Conservation (phyloP, 768 basidiomycete species). For the Gymnopilus dilepis region DNA sequence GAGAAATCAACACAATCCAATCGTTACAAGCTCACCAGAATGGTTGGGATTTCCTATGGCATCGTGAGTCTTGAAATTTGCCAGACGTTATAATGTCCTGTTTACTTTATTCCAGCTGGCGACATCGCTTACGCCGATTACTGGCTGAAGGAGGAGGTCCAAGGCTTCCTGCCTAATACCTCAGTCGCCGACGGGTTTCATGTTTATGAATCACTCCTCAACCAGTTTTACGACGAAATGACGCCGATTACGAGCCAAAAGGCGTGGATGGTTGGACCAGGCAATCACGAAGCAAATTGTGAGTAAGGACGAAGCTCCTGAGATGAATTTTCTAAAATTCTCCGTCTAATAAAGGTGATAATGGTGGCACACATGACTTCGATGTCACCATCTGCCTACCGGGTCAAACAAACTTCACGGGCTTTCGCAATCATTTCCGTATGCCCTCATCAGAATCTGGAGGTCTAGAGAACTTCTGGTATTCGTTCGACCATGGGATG, state of each 20-base stretch:
- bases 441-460: slow-evolving; percentile 24
- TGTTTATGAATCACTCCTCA: slow-evolving; percentile 27
- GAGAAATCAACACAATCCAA: slow-evolving; percentile 23
- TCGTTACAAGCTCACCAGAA: slow-evolving; percentile 15
- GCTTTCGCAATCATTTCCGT: slow-evolving; percentile 24
- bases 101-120: slow-evolving; percentile 8
- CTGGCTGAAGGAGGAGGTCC: slow-evolving; percentile 26
- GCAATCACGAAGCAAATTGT: slow-evolving; percentile 29
- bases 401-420: slow-evolving; percentile 29
- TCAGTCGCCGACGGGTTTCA: slow-evolving; percentile 23
- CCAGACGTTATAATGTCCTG: not conserved
- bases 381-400: slow-evolving; percentile 22
- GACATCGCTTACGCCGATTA: slow-evolving; percentile 27
- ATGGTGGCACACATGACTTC: slow-evolving; percentile 12
- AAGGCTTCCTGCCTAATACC: slow-evolving; percentile 22
- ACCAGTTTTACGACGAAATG: slow-evolving; percentile 28
- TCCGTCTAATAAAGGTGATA: slow-evolving; percentile 21
- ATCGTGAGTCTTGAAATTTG: slow-evolving; percentile 15
- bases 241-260: slow-evolving; percentile 24
- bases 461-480: slow-evolving; percentile 29
- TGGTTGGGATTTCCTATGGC: slow-evolving; percentile 23
- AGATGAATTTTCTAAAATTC: too few species aligned
- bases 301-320: not conserved
- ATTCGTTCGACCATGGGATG: slow-evolving; percentile 28
- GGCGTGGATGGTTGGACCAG: slow-evolving; percentile 28